Conservation (phyloP, 228 moss, liverwort and hornwort genomes). For the Sphagnum fallax region DNA sequence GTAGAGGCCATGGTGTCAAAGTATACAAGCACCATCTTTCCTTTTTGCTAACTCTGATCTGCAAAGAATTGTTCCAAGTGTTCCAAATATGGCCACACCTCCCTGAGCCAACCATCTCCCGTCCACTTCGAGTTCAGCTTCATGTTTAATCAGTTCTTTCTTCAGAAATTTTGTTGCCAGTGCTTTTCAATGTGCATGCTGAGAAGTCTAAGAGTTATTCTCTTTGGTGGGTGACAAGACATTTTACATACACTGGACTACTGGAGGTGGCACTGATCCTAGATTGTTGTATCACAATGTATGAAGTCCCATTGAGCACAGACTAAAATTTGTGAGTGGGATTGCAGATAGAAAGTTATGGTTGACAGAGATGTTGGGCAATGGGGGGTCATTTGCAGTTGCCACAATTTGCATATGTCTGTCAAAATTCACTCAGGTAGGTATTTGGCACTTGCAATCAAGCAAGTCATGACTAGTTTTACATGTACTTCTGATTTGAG, state of each 20-base stretch:
- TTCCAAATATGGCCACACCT: conserved; percentile 25
- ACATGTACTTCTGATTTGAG: no score
- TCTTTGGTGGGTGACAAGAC: no score
- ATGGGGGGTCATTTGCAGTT: conserved; percentile 78
- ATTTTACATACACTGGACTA: no score
- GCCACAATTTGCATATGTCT: conserved; percentile 75
- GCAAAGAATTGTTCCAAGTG: conserved; percentile 25
- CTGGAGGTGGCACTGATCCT: no score
- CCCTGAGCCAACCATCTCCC: conserved; percentile 20
- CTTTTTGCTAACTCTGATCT: conserved; percentile 25
- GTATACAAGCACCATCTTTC: conserved; percentile 10
- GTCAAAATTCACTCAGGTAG: conserved; percentile 87
- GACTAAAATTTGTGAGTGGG: conserved; percentile 11
- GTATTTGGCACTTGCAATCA: no score
- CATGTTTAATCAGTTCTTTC: no score
- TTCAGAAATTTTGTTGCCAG: no score
- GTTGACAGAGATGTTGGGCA: conserved; percentile 65
- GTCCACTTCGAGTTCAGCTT: conserved; percentile 17
- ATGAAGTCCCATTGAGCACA: neutral
- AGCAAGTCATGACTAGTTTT: no score
- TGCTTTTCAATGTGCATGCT: neutral
- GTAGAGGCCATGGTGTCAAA: conserved; percentile 39
- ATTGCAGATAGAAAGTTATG: conserved; percentile 76
- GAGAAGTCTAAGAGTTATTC: neutral
- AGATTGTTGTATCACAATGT: no score